A percentile compares a stretch with the other conserved stretches of the same genome.
These are phyloP conservation scores for Geotrichum siamense DNA, from an alignment of 1,139 yeast genomes.

Conservation along the genomic window DNA sequence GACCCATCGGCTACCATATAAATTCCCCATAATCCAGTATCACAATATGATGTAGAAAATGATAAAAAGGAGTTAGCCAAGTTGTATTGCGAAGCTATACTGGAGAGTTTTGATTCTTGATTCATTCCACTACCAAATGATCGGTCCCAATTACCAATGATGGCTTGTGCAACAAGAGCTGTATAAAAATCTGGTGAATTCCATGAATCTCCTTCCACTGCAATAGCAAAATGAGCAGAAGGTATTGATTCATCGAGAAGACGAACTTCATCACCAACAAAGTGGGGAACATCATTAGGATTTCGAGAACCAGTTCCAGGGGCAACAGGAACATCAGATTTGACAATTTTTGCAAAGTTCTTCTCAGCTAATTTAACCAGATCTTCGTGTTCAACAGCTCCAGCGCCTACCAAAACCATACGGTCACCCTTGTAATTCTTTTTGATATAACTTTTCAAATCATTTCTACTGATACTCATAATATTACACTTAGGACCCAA, in stretches of 20 bases:
- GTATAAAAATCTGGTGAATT: slow-evolving; percentile 91
- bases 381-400: slow-evolving; percentile 82
- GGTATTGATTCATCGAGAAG: slow-evolving; percentile 79
- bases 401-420: slow-evolving; percentile 96
- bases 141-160: slow-evolving; percentile 96
- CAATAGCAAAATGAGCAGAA: slow-evolving; percentile 83
- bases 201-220: slow-evolving; percentile 99
- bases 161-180: slow-evolving; percentile 92
- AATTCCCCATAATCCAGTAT: slow-evolving; percentile 96
- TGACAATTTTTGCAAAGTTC: slow-evolving; percentile 68
- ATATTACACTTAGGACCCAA: slow-evolving; percentile 91
- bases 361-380: slow-evolving; percentile 69
- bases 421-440: slow-evolving; percentile 92
- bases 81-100: slow-evolving; percentile 64
- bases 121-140: slow-evolving; percentile 80
- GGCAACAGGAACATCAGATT: slow-evolving; percentile 56
- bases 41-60: slow-evolving; percentile 93
- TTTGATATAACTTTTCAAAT: slow-evolving; percentile 69
- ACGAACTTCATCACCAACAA: slow-evolving; percentile 80
- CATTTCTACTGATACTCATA: slow-evolving; percentile 65
- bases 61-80: slow-evolving; percentile 94
- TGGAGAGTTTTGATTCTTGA: slow-evolving; percentile 82
- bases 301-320: slow-evolving; percentile 67
- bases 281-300: slow-evolving; percentile 57
- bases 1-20: slow-evolving; percentile 78